Percentiles rank a stretch among this genome's conserved stretches.
phyloP scores from a whole-genome alignment of 2,329 filamentous ascomycete species.

The Coniochaeta prunicola region DNA sequence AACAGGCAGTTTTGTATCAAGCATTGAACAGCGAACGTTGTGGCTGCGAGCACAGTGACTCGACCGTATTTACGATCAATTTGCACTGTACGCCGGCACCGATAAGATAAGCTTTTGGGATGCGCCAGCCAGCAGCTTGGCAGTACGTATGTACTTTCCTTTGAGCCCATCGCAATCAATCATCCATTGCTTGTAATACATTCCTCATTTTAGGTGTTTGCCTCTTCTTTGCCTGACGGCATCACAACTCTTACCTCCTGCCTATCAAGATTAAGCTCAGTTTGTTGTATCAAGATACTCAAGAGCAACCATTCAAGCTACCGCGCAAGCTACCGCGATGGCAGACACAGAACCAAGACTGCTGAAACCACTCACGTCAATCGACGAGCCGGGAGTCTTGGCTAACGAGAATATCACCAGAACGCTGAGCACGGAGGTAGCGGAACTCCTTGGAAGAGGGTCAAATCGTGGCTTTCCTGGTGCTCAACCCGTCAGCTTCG shows the following conservation, averaged over 20 bases:
- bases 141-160: too few species aligned
- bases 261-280: not conserved
- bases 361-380: not conserved
- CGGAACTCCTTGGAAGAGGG: conserved; percentile 60
- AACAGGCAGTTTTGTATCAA: not conserved
- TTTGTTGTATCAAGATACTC: not conserved
- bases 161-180: too few species aligned
- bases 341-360: not conserved
- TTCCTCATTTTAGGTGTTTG: too few species aligned
- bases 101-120: too few species aligned
- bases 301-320: not conserved
- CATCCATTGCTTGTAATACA: not conserved
- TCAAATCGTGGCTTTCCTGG: conserved; percentile 68
- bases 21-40: not conserved
- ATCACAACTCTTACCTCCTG: not conserved
- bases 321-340: not conserved
- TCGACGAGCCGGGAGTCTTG: not conserved
- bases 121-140: too few species aligned
- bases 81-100: too few species aligned
- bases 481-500: conserved; percentile 91
- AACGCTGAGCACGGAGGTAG: conserved; percentile 64
- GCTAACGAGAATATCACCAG: not conserved
- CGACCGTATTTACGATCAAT: too few species aligned
- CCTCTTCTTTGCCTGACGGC: not conserved
- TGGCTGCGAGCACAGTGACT: too few species aligned